Conservation (phyloP, 768 basidiomycete genomes). For the Suillus subalutaceus region DNA sequence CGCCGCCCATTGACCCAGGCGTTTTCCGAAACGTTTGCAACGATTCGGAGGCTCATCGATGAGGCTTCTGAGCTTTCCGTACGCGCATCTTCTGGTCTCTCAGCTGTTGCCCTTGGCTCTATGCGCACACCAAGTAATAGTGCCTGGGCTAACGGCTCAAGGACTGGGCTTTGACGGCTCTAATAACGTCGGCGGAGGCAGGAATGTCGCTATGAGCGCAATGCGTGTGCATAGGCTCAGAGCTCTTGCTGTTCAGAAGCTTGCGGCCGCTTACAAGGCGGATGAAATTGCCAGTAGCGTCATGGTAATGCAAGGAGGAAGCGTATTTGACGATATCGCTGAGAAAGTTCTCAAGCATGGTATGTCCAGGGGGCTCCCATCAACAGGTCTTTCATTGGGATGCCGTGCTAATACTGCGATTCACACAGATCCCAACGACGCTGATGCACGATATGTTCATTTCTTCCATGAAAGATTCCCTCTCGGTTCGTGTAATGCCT, state of each 20-base stretch:
- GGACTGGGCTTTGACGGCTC: constrained; percentile 63
- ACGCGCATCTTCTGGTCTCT: constrained; percentile 83
- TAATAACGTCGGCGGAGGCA: constrained; percentile 56
- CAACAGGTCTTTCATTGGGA: not conserved
- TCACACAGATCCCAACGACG: constrained; percentile 66
- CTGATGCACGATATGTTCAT: constrained; percentile 85
- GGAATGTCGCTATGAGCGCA: constrained; percentile 82
- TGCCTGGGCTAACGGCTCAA: constrained; percentile 67
- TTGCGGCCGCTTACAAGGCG: constrained; percentile 82
- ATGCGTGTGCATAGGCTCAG: constrained; percentile 81
- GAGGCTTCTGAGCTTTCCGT: constrained; percentile 89
- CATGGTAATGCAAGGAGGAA: constrained; percentile 95
- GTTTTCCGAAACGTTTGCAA: constrained; percentile 77
- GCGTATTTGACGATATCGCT: constrained; percentile 91
- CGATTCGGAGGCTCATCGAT: constrained; percentile 82
- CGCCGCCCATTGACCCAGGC: constrained; percentile 88
- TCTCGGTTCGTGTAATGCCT: constrained; percentile 63
- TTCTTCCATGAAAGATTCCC: constrained; percentile 97
- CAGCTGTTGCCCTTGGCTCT: constrained; percentile 71
- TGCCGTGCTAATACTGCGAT: constrained; percentile 12
- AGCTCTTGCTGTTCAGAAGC: constrained; percentile 82
- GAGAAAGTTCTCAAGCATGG: constrained; percentile 79
- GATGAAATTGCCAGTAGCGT: constrained; percentile 94
- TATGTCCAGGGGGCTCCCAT: constrained; percentile 30
- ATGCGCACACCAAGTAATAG: constrained; percentile 50